Evolutionary conservation across 768 basidiomycete species (phyloP).

Genomic region (Mycena polygramma): DNA sequence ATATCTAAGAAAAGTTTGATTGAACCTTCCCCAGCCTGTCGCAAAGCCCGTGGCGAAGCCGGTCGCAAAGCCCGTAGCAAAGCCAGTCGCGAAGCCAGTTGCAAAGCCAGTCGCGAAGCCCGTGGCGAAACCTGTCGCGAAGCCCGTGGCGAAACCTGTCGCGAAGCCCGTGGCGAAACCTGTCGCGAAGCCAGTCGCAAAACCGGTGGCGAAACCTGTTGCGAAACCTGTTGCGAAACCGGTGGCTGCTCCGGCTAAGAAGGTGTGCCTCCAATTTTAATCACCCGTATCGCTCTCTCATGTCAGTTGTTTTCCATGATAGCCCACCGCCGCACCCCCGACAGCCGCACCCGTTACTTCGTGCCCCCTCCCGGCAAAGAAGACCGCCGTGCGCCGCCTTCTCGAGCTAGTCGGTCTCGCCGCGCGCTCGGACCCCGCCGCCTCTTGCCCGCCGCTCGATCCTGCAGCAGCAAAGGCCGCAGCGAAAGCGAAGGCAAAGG

Average conservation of each 20-base stretch:
- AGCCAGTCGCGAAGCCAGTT: no score
- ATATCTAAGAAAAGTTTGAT: no score
- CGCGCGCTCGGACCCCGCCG: constrained; percentile 7
- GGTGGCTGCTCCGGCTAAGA: no score
- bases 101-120: background rate
- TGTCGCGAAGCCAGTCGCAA: background rate
- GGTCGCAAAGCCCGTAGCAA: background rate
- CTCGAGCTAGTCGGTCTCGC: constrained; percentile 27
- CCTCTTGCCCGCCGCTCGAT: constrained; percentile 4
- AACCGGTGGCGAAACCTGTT: background rate
- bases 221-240: background rate
- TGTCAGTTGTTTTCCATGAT: no score
- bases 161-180: background rate
- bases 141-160: background rate
- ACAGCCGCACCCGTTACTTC: constrained; percentile 1
- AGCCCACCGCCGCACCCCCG: background rate
- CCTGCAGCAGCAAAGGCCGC: constrained; percentile 17
- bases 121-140: no score
- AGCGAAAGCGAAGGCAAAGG: constrained; percentile 17
- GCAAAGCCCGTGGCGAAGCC: background rate
- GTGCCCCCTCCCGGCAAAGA: constrained; percentile 7
- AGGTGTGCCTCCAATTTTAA: no score
- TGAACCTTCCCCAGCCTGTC: background rate
- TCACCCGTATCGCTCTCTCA: no score
- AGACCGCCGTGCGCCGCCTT: constrained; percentile 26